Base-by-base conservation (phyloP, 441 rosid species). In the Biscutella auriculata region DNA sequence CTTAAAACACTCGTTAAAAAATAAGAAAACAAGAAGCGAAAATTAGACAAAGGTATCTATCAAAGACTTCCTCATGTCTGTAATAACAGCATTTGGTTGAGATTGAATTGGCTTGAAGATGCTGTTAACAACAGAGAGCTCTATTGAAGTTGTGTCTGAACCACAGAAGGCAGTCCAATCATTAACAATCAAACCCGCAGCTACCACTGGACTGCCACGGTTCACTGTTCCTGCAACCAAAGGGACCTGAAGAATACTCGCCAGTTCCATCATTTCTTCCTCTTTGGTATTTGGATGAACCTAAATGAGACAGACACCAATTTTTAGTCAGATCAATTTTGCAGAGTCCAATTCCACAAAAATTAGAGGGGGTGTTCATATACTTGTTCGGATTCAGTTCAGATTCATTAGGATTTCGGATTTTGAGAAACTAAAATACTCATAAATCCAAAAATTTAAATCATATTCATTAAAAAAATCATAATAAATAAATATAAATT, bases 131-230 rank as follows among this genome's bases (percentile, higher is more conserved):
- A 86, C 85, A 5, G 88, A 79, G 8, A 86, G 71, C 50, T 88
- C 86, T 0, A 84, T 78, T 1, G 92, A 80, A 0, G 86, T 88
- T 21, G 96, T 88, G 78, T 85, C 95, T 8, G 89, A 76, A 3
- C 95, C 95, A 9, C 88, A 82, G 65, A 84, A 82, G 28, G 90
- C 86, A 0, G 84, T 77, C 95, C 92, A 88, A 66, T 85, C 95
- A 43, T 85, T 85, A 32, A 82, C 95, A 0, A 75, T 78, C 83
- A 85, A 60, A 35, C 95, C 95, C 0, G 95, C 83, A 17, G 75
- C 82, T n/a, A 83, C 76, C 25, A 81, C 89, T 66, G 78, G 85
- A 15, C 88, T 82, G 6, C 97, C 88, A 60, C 88, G 88, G 77
- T 88, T 86, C 25, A 86, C 82, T 0, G 93, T 89, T 28, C 93